phyloP scores from a whole-genome alignment of 2,329 filamentous ascomycete genomes.

The Acrodontium crateriforme region DNA sequence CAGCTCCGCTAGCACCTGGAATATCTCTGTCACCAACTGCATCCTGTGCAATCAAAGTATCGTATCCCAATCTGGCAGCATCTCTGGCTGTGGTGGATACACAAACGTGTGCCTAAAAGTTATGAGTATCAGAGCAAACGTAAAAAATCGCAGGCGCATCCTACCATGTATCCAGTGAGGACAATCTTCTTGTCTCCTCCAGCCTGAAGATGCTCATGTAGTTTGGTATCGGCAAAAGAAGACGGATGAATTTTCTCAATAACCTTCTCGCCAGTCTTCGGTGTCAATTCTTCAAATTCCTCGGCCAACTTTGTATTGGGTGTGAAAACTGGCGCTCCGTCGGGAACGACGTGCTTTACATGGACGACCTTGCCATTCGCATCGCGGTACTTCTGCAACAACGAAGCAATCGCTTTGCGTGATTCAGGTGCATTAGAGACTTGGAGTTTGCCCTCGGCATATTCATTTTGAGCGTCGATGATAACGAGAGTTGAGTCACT shows the following conservation, averaged over 20 bases:
- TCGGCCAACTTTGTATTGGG: conserved; percentile 44
- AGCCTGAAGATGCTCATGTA: conserved; percentile 40
- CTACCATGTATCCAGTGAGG: conserved; percentile 43
- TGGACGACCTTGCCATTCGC: conserved; percentile 44
- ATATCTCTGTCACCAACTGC: conserved; percentile 54
- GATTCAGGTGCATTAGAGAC: conserved; percentile 40
- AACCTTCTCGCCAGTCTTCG: conserved; percentile 41
- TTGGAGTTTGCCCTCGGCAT: conserved; percentile 43
- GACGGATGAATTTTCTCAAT: conserved; percentile 46
- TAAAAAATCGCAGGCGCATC: conserved; percentile 1
- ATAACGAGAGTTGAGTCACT: conserved; percentile 50
- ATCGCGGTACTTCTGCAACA: conserved; percentile 48
- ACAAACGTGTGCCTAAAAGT: conserved; percentile 46
- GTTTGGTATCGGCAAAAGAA: conserved; percentile 46
- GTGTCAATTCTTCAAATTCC: conserved; percentile 46
- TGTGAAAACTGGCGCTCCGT: conserved; percentile 53
- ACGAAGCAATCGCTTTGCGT: conserved; percentile 40
- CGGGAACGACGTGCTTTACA: conserved; percentile 44
- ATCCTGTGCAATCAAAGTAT: conserved; percentile 48
- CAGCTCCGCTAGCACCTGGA: conserved; percentile 43
- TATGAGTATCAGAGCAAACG: not conserved
- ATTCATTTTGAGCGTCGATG: conserved; percentile 60
- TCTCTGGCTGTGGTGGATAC: conserved; percentile 49
- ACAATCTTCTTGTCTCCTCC: conserved; percentile 45
- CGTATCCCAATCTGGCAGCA: conserved; percentile 46